Evolutionary conservation across 352 stramenopile species (phyloP), one percentile per base, ranked within the genome.

Genomic region (Vaucheria bursata): DNA sequence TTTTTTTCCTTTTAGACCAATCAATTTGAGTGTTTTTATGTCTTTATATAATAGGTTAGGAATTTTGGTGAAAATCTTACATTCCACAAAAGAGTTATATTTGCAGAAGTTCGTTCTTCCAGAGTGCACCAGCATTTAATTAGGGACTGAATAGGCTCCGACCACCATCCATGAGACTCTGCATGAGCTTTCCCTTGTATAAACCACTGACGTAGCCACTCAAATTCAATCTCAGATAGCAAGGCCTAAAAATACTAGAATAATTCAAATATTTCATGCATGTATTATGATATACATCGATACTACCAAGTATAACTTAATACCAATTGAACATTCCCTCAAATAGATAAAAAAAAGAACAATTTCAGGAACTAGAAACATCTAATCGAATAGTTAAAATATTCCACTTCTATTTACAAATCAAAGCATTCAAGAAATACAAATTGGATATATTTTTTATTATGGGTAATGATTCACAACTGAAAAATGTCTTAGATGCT

Each of bases 191-290:
- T 39, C 6, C 78, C 78, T 50, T 83, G 78, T 2, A 81, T 65
- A 29, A 73, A 83, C 29, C 78, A 83, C 78, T 83, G 78, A n/a
- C 78, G 49, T 49, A 83, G 78, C 78, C 78, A 83, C 39, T 83
- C 78, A 53, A 83, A 83, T 45, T 83, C 78, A 4, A 83, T 67
- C 49, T 83, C 78, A 39, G 49, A 67, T n/a, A 83, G 73, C 65
- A 72, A 35, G 29, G 65, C 65, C 65, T 72, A 35, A 29, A 34
- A 38, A 6, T 8, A 38, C 4, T 34, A 69, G 59, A 69, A 18
- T 18, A 38, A 25, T 12, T 25, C 25, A 59, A 59, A 25, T 59
- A 2, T 8, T 59, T 18, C 25, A 25, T 59, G 45, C 45, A 59
- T 59, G 45, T 59, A 18, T 18, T 59, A 59, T 59, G 45, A 25